phyloP scores from a whole-genome alignment of 2,329 filamentous ascomycete genomes.

The Colletotrichum australisinense region DNA sequence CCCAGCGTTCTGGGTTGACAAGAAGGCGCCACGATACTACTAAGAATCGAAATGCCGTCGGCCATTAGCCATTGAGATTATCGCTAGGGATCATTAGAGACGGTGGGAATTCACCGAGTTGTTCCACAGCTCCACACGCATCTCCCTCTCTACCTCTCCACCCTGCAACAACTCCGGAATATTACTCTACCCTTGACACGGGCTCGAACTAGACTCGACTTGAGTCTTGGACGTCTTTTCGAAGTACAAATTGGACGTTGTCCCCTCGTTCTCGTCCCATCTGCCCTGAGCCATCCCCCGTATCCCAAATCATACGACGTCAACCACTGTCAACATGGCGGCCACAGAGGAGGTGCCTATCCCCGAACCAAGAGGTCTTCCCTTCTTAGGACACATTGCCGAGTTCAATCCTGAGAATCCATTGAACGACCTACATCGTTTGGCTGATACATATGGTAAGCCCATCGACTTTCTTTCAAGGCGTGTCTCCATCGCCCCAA shows the following conservation, averaged over 20 bases:
- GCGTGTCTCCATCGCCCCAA: no score
- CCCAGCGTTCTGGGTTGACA: not conserved
- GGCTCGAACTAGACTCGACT: not conserved
- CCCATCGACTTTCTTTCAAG: not conserved
- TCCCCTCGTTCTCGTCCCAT: not conserved
- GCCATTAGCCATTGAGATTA: not conserved
- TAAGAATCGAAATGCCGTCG: not conserved
- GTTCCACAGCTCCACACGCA: not conserved
- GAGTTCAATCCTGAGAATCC: conserved; percentile 72
- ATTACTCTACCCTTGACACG: not conserved
- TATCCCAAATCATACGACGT: not conserved
- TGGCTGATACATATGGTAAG: conserved; percentile 75
- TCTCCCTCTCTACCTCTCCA: not conserved
- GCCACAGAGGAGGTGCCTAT: conserved; percentile 32
- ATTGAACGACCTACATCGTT: conserved; percentile 61
- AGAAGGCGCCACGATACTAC: not conserved
- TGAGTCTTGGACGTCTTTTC: not conserved
- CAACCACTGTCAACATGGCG: conserved; percentile 40
- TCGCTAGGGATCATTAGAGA: not conserved
- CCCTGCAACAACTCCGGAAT: not conserved
- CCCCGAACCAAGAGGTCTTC: conserved; percentile 68
- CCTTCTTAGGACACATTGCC: conserved; percentile 73
- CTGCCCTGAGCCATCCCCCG: not conserved
- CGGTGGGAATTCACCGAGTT: not conserved
- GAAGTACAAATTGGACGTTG: not conserved